Evolutionary conservation across 2,329 filamentous ascomycete genomes (phyloP).

Genomic region (Fusarium poae): DNA sequence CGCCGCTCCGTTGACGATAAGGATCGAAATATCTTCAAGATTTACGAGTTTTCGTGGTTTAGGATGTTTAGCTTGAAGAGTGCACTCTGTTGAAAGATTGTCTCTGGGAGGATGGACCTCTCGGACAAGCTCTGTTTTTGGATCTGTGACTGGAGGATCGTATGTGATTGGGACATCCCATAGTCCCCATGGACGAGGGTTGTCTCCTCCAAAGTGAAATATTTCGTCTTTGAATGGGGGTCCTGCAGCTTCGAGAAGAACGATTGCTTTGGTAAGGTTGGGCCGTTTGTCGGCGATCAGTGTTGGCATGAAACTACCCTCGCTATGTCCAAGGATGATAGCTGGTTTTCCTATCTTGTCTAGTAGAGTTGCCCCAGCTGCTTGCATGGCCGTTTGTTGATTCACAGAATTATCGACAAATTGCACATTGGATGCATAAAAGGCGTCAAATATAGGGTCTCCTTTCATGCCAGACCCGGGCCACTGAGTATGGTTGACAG

Average conservation of each 20-base stretch:
- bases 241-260: slow-evolving; percentile 61
- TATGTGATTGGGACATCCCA: slow-evolving; percentile 64
- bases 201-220: slow-evolving; percentile 54
- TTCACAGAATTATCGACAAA: slow-evolving; percentile 41
- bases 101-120: slow-evolving; percentile 10
- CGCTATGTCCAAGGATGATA: slow-evolving; percentile 61
- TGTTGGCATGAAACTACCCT: slow-evolving; percentile 58
- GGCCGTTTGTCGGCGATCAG: slow-evolving; percentile 52
- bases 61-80: slow-evolving; percentile 31
- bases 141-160: slow-evolving; percentile 53
- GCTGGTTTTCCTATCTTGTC: slow-evolving; percentile 58
- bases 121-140: slow-evolving; percentile 32
- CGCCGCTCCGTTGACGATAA: slow-evolving; percentile 35
- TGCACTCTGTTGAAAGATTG: slow-evolving; percentile 30
- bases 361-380: slow-evolving; percentile 56
- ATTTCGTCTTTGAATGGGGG: slow-evolving; percentile 61
- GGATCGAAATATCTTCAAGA: slow-evolving; percentile 51
- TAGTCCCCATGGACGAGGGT: slow-evolving; percentile 59
- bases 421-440: slow-evolving; percentile 45
- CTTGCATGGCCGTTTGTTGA: slow-evolving; percentile 38
- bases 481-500: slow-evolving; percentile 45
- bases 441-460: slow-evolving; percentile 37
- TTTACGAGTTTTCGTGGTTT: slow-evolving; percentile 48
- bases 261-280: slow-evolving; percentile 56
- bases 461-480: slow-evolving; percentile 38